Evolutionary conservation across 1,284 basidiomycete genomes (phyloP).

Genomic region (Rhodofomes roseus): DNA sequence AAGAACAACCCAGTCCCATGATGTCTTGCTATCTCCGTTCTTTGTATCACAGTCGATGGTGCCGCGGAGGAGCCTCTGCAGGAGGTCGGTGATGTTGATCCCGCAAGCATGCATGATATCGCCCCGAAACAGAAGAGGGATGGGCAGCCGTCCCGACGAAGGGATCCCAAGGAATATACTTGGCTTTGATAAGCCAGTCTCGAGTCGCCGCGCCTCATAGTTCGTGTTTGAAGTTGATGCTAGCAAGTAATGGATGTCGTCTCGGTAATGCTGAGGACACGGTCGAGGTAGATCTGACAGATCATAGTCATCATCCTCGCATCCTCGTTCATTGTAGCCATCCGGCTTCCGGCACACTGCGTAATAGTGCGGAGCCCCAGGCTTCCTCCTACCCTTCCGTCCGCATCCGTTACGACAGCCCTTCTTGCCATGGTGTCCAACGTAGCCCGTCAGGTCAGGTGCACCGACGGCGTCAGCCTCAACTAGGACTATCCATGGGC

Average conservation of each 20-base stretch:
- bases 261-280: background rate
- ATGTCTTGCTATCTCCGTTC: constrained; percentile 12
- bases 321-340: background rate
- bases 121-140: constrained; percentile 26
- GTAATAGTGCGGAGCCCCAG: constrained; percentile 28
- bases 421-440: constrained; percentile 31
- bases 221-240: constrained; percentile 2
- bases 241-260: background rate
- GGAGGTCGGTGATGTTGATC: constrained; percentile 28
- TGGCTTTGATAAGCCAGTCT: background rate
- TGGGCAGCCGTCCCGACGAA: constrained; percentile 2
- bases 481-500: constrained; percentile 14
- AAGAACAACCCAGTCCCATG: constrained; percentile 33
- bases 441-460: constrained; percentile 27
- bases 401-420: constrained; percentile 33
- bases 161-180: background rate
- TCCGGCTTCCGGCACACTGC: constrained; percentile 10
- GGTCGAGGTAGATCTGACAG: background rate
- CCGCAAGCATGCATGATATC: constrained; percentile 38
- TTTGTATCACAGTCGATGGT: constrained; percentile 18
- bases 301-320: background rate
- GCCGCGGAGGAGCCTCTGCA: constrained; percentile 30
- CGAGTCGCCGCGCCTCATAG: too few relatives aligned
- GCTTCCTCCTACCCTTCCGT: constrained; percentile 30
- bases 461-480: constrained; percentile 23